Base-by-base conservation (phyloP, 1,284 basidiomycete genomes). In the Athelia sp. region DNA sequence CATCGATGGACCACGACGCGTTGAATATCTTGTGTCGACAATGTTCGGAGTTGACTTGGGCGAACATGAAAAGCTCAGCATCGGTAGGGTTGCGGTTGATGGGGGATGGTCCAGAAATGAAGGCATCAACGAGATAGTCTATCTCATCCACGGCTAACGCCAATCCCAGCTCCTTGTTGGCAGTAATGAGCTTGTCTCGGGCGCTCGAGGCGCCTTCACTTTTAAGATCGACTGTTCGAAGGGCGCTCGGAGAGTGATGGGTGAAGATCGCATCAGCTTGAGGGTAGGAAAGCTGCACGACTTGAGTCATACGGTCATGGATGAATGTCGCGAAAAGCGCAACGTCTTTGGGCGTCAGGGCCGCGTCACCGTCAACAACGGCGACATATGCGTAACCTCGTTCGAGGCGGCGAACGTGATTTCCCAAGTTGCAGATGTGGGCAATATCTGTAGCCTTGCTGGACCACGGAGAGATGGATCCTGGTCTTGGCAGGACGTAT, bases 1-100 rank as follows among this genome's bases (percentile, higher is more conserved):
- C 86, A 61, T 97, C 90, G 56, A 98, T 83, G 19, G 85, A 90
- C 97, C 97, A 99, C 36, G 89, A 81, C 0, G 97, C 95, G 65
- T 99, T 99, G 77, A 99, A 99, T 59, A 98, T 99, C 73, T 99
- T 99, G 79, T 99, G 97, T 43, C 97, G 82, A 69, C 97, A 99
- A 67, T 99, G 97, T 70, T 99, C 97, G 36, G 95, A 98, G 73
- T 99, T 99, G 66, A 99, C 96, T 67, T 99, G 97, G 15, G 97
- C 96, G 66, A 99, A 99, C 96, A 99, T 99, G 80, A 99, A 99
- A 17, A 99, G 78, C 66, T 99, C 97, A 13, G 97, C 95, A 60
- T 99, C 96, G 45, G 93, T 98, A 3, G 94, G 94, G 63, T 93
- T 87, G 43, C 93, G 83, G 46, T 74, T 73, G 59, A 87, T 78